phyloP scores from a whole-genome alignment of 1,284 basidiomycete genomes.

The Cutaneotrichosporon sp. region DNA sequence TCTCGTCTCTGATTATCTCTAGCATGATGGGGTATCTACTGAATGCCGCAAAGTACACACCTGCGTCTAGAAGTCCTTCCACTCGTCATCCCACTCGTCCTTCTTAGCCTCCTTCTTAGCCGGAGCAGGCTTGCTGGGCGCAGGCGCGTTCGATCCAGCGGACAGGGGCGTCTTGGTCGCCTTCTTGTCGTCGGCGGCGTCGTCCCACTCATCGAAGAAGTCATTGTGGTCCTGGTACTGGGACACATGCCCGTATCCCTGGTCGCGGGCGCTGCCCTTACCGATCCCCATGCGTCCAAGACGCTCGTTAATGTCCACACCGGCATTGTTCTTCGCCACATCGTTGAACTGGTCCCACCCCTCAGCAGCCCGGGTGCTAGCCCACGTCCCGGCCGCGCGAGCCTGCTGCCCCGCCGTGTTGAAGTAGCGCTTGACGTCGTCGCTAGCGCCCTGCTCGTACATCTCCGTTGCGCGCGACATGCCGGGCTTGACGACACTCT shows the following conservation, averaged over 20 bases:
- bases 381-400: slow-evolving; percentile 33
- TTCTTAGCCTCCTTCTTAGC: not conserved
- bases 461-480: slow-evolving; percentile 32
- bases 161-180: not conserved
- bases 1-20: too few relatives aligned
- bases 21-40: not conserved
- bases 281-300: slow-evolving; percentile 39
- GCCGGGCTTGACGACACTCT: slow-evolving; percentile 46
- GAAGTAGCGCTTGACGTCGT: slow-evolving; percentile 38
- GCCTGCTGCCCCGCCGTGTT: slow-evolving; percentile 26
- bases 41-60: too few relatives aligned
- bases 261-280: slow-evolving; percentile 7
- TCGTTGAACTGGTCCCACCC: slow-evolving; percentile 44
- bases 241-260: slow-evolving; percentile 13
- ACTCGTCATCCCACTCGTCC: slow-evolving; percentile 1
- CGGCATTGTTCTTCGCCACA: slow-evolving; percentile 40
- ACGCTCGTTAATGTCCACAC: slow-evolving; percentile 46
- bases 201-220: slow-evolving; percentile 38
- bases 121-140: too few relatives aligned
- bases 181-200: not conserved
- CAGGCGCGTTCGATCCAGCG: not conserved
- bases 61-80: slow-evolving; percentile 3
- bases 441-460: slow-evolving; percentile 22
- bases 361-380: slow-evolving; percentile 35
- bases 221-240: slow-evolving; percentile 28